Evolutionary conservation across 495 filamentous ascomycete genomes (phyloP).

Genomic region (Penicillium mononematosum): DNA sequence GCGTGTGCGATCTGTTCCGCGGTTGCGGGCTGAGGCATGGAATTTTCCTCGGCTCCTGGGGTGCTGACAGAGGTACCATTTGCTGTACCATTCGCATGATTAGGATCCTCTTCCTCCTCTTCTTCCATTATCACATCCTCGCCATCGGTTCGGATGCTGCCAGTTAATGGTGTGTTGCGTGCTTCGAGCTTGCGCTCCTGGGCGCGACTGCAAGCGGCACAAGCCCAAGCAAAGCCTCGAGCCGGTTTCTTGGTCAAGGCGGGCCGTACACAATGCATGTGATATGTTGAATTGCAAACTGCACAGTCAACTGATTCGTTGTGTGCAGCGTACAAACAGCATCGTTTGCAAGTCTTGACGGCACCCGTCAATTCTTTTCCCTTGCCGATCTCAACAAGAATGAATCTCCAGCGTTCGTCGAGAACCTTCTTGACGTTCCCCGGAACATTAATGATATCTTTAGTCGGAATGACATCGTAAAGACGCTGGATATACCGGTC

Average conservation of each 20-base stretch:
- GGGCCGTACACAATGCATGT: constrained; percentile 96
- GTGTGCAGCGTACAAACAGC: constrained; percentile 83
- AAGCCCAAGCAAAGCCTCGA: constrained; percentile 97
- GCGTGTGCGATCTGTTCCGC: constrained; percentile 89
- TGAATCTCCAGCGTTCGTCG: constrained; percentile 92
- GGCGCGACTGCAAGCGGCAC: constrained; percentile 88
- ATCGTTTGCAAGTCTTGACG: constrained; percentile 95
- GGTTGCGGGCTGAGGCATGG: constrained; percentile 67
- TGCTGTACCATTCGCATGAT: constrained; percentile 38
- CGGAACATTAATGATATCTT: constrained; percentile 93
- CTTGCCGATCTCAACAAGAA: constrained; percentile 86
- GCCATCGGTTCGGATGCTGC: constrained; percentile 56
- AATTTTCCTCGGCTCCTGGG: constrained; percentile 52
- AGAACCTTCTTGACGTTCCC: constrained; percentile 90
- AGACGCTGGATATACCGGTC: constrained; percentile 97
- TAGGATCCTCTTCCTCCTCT: constrained; percentile 58
- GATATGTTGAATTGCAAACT: constrained; percentile 90
- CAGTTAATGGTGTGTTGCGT: constrained; percentile 72
- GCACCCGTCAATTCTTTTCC: constrained; percentile 95
- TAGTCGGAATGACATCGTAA: constrained; percentile 93
- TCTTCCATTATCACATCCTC: constrained; percentile 79
- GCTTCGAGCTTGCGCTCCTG: constrained; percentile 92
- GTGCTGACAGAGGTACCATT: constrained; percentile 58
- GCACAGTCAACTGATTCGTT: constrained; percentile 97
- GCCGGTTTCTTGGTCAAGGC: constrained; percentile 94